Evolutionary conservation across 2,329 filamentous ascomycete genomes (phyloP).

Genomic region (Talaromyces islandicus): DNA sequence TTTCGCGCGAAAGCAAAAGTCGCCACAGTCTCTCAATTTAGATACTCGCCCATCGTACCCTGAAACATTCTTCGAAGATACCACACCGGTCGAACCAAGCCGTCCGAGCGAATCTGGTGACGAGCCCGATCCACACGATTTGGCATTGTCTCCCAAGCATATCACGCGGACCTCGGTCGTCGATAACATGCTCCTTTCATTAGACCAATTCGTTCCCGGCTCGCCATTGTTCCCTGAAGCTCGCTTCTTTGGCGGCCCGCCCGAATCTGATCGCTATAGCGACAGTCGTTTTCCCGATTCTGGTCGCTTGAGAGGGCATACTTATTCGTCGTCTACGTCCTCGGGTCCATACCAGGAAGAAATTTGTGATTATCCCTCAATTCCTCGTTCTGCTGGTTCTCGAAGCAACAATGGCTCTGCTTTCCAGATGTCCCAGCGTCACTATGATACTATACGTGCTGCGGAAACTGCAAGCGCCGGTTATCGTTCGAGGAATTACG

Average conservation of each 20-base stretch:
- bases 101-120: slow-evolving; percentile 32
- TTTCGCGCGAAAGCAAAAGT: slow-evolving; percentile 24
- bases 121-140: slow-evolving; percentile 59
- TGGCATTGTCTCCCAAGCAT: slow-evolving; percentile 70
- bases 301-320: slow-evolving; percentile 50
- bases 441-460: slow-evolving; percentile 57
- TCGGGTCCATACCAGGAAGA: slow-evolving; percentile 43
- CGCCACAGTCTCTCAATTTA: slow-evolving; percentile 19
- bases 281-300: slow-evolving; percentile 21
- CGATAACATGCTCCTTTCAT: slow-evolving; percentile 88
- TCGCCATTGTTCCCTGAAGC: slow-evolving; percentile 31
- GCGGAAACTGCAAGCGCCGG: slow-evolving; percentile 23
- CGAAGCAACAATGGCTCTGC: slow-evolving; percentile 78
- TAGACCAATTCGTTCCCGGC: slow-evolving; percentile 67
- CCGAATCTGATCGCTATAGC: slow-evolving; percentile 32
- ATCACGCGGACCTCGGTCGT: slow-evolving; percentile 86
- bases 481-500: slow-evolving; percentile 17
- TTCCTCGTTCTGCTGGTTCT: slow-evolving; percentile 45
- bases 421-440: slow-evolving; percentile 54
- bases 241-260: slow-evolving; percentile 34
- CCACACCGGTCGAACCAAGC: slow-evolving; percentile 25
- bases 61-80: slow-evolving; percentile 36
- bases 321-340: slow-evolving; percentile 54
- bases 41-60: slow-evolving; percentile 29
- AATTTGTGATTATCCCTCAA: slow-evolving; percentile 34